Conservation (phyloP, 768 basidiomycete species). For the Calocybe cyanea region DNA sequence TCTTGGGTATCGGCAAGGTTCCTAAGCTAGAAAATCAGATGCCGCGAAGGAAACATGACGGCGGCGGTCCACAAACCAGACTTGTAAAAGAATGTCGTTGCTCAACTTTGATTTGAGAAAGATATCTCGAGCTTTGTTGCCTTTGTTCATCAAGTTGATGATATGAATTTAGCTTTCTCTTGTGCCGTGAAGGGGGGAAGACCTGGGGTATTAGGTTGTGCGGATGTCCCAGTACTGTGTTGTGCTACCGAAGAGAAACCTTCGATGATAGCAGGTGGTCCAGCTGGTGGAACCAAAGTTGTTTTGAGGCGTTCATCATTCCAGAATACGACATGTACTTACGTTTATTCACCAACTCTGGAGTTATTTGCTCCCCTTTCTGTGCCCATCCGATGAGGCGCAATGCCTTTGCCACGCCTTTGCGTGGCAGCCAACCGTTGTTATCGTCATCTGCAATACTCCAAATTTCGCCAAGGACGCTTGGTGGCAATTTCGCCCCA, state of each 20-base stretch:
- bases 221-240: slow-evolving; percentile 56
- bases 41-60: slow-evolving; percentile 3
- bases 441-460: slow-evolving; percentile 88
- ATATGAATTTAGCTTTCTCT: slow-evolving; percentile 78
- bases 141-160: slow-evolving; percentile 30
- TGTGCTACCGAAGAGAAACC: slow-evolving; percentile 56
- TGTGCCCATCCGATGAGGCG: slow-evolving; percentile 93
- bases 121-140: slow-evolving; percentile 84
- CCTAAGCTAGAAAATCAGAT: slow-evolving; percentile 41
- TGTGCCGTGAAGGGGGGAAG: slow-evolving; percentile 71
- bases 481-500: slow-evolving; percentile 75
- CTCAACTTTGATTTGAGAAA: slow-evolving; percentile 90
- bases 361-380: slow-evolving; percentile 67
- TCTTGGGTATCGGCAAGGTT: slow-evolving; percentile 93
- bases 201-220: slow-evolving; percentile 56
- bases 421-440: slow-evolving; percentile 87
- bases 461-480: slow-evolving; percentile 91
- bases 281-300: slow-evolving; percentile 49
- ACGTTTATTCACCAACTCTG: slow-evolving; percentile 70
- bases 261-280: slow-evolving; percentile 78
- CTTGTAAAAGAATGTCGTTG: slow-evolving; percentile 83
- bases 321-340: slow-evolving; percentile 30
- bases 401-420: slow-evolving; percentile 84
- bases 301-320: slow-evolving; percentile 11
- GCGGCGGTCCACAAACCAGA: slow-evolving; percentile 65